A percentile compares a stretch with the other conserved stretches of the same genome.
Evolutionary conservation across 2,329 filamentous ascomycete genomes (phyloP).

Genomic region (Sclerotinia spermophila): DNA sequence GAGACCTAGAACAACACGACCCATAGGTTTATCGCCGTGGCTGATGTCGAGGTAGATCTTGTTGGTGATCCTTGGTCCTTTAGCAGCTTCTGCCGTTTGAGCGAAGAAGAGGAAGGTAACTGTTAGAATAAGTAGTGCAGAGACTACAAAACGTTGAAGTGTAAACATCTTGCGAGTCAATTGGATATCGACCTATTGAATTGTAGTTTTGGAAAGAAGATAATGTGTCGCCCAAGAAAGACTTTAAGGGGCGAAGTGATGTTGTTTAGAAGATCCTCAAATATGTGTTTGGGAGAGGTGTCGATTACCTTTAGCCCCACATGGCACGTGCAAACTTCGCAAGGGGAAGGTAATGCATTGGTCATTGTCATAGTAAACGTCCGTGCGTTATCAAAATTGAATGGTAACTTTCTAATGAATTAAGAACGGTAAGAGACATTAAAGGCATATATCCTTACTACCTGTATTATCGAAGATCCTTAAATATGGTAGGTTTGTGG

Average conservation of each 20-base stretch:
- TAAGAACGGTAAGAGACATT: conserved; percentile 7
- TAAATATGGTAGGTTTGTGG: conserved; percentile 30
- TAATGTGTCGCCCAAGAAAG: not conserved
- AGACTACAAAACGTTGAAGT: conserved; percentile 65
- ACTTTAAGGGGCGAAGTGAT: not conserved
- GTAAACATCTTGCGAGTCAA: conserved; percentile 63
- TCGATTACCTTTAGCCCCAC: conserved; percentile 27
- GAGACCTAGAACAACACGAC: conserved; percentile 75
- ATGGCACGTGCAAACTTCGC: conserved; percentile 26
- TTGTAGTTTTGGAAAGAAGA: conserved; percentile 6
- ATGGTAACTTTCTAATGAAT: conserved; percentile 10
- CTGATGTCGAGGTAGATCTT: conserved; percentile 89
- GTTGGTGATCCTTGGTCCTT: conserved; percentile 92
- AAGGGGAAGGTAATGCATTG: not conserved
- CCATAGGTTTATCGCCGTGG: conserved; percentile 70
- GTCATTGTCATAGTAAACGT: not conserved
- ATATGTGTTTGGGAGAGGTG: conserved; percentile 34
- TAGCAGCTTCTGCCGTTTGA: conserved; percentile 67
- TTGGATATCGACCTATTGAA: conserved; percentile 24
- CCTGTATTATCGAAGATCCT: conserved; percentile 3
- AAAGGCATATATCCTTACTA: not conserved
- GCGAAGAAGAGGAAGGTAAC: conserved; percentile 72
- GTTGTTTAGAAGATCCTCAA: not conserved
- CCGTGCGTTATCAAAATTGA: conserved; percentile 21
- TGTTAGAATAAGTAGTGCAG: conserved; percentile 72